Base-by-base conservation (phyloP, 73 alveolate species). In the Paramecium bursaria region DNA sequence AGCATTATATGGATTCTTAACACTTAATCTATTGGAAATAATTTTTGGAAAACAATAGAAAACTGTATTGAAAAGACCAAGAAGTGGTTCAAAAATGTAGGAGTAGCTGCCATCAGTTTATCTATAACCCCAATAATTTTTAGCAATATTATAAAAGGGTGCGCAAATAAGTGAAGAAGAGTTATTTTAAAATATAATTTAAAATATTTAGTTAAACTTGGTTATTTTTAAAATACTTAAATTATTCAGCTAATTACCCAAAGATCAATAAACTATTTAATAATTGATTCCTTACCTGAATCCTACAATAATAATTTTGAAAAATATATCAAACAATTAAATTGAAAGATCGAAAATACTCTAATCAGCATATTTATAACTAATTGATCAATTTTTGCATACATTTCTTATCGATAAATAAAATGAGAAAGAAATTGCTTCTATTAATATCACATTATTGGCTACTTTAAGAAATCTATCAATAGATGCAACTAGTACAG, bases 381-480 rank as follows among this genome's bases (percentile, higher is more conserved):
- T 31, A 39, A 17, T 67, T 19, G 82, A 67, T 33, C 15, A 3
- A 21, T 42, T 21, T 42, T 42, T 67, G 14, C 82, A 67, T 67
- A 13, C 82, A 33, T 67, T 67, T 4, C 53, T 47, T 25, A 31
- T 0, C 10, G 85, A 79, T 1, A 25, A 79, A 79, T 35, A 52
- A 4, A 48, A 50, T 53, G 82, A 79, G 4, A 22, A 15, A 79
- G 76, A 79, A 15, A 31, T 79, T 3, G 14, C 54, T 22, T 33
- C 35, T 48, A 44, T 79, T 13, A 53, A 79, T 23, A 79, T 55
- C 30, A 21, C 26, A 2, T 53, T 79, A 9, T 53, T 74, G 9
- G 89, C 89, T 17, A 33, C 60, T 35, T 61, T 79, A 15, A 79
- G 89, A 39, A 79, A 79, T 33, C 54, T 79, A 17, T 57, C 89